These are phyloP conservation scores for Pseudocercospora fijiensis DNA, from an alignment of 2,329 filamentous ascomycete genomes.

Conservation along the genomic window DNA sequence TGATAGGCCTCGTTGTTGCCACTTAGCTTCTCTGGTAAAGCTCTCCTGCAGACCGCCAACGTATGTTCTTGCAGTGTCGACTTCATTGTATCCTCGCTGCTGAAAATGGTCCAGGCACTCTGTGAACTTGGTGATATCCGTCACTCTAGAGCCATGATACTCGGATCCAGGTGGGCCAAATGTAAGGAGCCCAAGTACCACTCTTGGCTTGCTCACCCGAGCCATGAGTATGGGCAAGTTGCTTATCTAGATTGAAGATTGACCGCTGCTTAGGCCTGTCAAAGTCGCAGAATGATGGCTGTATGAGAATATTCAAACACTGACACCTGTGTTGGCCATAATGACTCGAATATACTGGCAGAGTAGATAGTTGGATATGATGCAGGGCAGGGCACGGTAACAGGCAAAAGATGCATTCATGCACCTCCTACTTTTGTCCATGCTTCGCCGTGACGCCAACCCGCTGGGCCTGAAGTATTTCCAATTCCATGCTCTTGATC, in stretches of 20 bases:
- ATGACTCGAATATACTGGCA: too few species aligned
- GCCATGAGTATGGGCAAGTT: not conserved
- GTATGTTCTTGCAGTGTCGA: constrained; percentile 79
- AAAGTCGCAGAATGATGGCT: not conserved
- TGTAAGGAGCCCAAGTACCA: constrained; percentile 72
- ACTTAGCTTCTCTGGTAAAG: constrained; percentile 64
- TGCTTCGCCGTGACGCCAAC: not conserved
- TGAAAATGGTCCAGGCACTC: constrained; percentile 72
- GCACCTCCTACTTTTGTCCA: not conserved
- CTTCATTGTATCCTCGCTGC: constrained; percentile 73
- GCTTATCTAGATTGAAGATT: not conserved
- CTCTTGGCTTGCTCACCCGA: constrained; percentile 52
- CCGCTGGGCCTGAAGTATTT: not conserved
- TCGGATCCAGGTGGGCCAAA: constrained; percentile 51
- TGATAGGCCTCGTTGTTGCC: constrained; percentile 74
- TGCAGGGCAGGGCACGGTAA: not conserved
- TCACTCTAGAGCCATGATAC: constrained; percentile 67
- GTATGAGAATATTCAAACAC: too few species aligned
- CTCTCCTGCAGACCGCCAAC: constrained; percentile 69
- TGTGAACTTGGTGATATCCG: constrained; percentile 65
- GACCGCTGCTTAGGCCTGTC: not conserved
- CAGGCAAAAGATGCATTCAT: not conserved
- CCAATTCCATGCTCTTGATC: not conserved
- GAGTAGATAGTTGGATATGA: not conserved
- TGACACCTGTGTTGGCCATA: too few species aligned